Evolutionary conservation across 257 asterid species (phyloP).

Genomic region (Verbascum thapsus): DNA sequence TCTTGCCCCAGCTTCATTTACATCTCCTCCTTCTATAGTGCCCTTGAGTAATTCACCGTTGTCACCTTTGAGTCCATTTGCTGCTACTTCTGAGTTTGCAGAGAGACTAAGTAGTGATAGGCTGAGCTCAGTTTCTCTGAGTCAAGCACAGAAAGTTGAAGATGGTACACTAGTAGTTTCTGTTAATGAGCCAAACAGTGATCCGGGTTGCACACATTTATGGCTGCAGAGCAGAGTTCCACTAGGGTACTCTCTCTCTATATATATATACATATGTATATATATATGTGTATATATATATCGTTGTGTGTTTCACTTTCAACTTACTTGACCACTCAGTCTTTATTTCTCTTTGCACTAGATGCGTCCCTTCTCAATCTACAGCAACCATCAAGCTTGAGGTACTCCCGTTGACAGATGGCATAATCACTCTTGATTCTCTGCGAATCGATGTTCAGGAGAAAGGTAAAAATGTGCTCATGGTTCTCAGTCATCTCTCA

Average conservation of each 20-base stretch:
- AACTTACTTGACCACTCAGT: constrained; percentile 7
- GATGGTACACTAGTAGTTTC: too few relatives aligned
- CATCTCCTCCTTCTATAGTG: constrained; percentile 88
- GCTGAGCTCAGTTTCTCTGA: constrained; percentile 35
- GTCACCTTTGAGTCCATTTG: constrained; percentile 59
- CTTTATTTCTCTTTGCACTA: constrained; percentile 33
- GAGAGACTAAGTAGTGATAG: constrained; percentile 45
- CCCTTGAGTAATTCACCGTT: constrained; percentile 67
- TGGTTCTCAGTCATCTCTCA: constrained; percentile 25
- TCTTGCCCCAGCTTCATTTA: constrained; percentile 96
- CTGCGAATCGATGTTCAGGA: constrained; percentile 81
- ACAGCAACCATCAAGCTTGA: constrained; percentile 94
- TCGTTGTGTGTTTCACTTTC: constrained; percentile 14
- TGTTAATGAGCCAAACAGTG: constrained; percentile 50
- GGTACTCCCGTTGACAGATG: constrained; percentile 96
- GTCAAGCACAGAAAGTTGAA: constrained; percentile 48
- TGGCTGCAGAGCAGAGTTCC: constrained; percentile 99
- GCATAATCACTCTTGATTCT: constrained; percentile 95
- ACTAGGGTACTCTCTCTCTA: constrained; percentile 66
- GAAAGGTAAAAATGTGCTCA: constrained; percentile 57
- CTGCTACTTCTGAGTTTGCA: constrained; percentile 42
- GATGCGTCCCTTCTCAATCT: constrained; percentile 90
- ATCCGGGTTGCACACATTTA: constrained; percentile 87
- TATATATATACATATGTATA: too few relatives aligned
- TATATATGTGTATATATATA: too few relatives aligned